A percentile compares a stretch with the other conserved stretches of the same genome.
phyloP scores from a whole-genome alignment of 1,139 yeast species.

The Dujonia santamariae region DNA sequence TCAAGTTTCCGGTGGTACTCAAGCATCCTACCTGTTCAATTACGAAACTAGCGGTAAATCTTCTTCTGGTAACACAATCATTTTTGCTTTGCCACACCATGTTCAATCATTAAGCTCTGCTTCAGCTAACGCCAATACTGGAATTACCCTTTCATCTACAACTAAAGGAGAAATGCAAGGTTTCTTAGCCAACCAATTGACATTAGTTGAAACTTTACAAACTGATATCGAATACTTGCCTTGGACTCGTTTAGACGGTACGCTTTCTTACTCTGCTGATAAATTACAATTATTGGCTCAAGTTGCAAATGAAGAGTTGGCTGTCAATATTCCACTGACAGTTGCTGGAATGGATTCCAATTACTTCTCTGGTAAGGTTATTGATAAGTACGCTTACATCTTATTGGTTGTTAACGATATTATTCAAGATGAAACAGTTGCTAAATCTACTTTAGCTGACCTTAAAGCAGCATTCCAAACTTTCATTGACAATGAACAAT shows the following conservation, averaged over 20 bases:
- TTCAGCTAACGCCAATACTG: conserved; percentile 39
- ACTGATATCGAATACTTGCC: conserved; percentile 59
- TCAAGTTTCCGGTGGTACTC: conserved; percentile 22
- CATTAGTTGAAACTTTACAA: conserved; percentile 49
- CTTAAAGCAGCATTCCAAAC: conserved; percentile 53
- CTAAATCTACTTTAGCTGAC: conserved; percentile 44
- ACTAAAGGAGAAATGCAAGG: conserved; percentile 70
- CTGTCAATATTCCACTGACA: conserved; percentile 53
- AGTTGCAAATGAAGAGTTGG: conserved; percentile 55
- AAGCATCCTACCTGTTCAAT: conserved; percentile 50
- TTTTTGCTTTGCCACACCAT: conserved; percentile 77
- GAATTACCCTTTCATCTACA: conserved; percentile 51
- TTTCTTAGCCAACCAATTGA: conserved; percentile 47
- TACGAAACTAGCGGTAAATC: conserved; percentile 57
- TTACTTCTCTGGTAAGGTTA: conserved; percentile 67
- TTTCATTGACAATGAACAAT: conserved; percentile 50
- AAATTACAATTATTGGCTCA: conserved; percentile 52
- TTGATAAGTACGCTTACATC: conserved; percentile 74
- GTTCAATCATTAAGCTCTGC: conserved; percentile 44
- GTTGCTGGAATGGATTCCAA: conserved; percentile 49
- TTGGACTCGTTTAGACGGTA: conserved; percentile 38
- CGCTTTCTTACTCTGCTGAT: conserved; percentile 44
- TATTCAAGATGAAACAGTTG: conserved; percentile 48
- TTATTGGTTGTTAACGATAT: conserved; percentile 62
- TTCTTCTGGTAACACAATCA: conserved; percentile 46